These are phyloP conservation scores for Aspergillus spinulosporus DNA, from an alignment of 2,329 filamentous ascomycete species.

Conservation along the genomic window DNA sequence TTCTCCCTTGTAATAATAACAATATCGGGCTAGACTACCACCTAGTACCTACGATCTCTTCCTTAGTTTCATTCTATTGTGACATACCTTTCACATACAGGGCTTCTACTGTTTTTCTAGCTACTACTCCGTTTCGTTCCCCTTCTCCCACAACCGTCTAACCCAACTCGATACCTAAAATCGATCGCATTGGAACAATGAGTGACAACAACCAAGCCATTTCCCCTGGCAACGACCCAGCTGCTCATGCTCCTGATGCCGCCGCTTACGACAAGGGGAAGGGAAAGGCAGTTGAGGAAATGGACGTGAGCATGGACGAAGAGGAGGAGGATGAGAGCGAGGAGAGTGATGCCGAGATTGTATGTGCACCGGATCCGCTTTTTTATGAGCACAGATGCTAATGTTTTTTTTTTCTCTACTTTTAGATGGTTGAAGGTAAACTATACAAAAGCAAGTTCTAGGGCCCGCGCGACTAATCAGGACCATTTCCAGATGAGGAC, in stretches of 20 bases:
- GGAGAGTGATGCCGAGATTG: constrained; percentile 58
- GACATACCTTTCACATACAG: constrained; percentile 4
- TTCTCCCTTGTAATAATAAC: constrained; percentile 21
- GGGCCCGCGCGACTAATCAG: background rate
- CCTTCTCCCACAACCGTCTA: constrained; percentile 3
- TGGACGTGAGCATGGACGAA: constrained; percentile 51
- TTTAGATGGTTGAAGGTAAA: constrained; percentile 9
- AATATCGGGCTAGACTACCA: background rate
- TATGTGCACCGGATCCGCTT: constrained; percentile 24
- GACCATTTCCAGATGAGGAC: constrained; percentile 49
- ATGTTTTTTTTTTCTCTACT: constrained; percentile 20
- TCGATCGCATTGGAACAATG: constrained; percentile 29
- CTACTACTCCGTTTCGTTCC: constrained; percentile 38
- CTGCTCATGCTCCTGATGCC: constrained; percentile 38
- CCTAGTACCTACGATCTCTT: constrained; percentile 6
- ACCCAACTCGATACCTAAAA: constrained; percentile 7
- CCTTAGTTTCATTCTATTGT: constrained; percentile 20
- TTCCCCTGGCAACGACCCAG: constrained; percentile 39
- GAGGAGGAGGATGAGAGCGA: constrained; percentile 74
- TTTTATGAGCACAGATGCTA: background rate
- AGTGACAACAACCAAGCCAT: constrained; percentile 31
- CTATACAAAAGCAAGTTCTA: background rate
- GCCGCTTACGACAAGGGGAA: constrained; percentile 73
- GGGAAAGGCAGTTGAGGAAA: constrained; percentile 67
- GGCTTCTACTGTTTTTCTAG: constrained; percentile 36